Conservation (phyloP, 192 early-diverging fungal species). For the Lobosporangium transversale region DNA sequence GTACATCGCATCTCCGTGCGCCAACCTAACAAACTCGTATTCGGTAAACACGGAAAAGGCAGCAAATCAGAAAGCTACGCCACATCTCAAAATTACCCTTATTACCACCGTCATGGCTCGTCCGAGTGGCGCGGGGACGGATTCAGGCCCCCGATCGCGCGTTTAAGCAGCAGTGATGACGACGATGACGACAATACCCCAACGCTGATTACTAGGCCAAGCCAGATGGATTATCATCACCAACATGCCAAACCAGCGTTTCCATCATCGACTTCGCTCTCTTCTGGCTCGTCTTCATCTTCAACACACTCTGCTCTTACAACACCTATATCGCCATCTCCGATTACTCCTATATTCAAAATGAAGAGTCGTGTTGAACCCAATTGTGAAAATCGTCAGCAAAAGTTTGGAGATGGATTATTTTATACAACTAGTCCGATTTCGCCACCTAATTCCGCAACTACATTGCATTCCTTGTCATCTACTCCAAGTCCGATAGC, state of each 20-base stretch:
- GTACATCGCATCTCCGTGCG: conserved; percentile 31
- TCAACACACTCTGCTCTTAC: conserved; percentile 5
- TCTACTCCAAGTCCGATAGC: conserved; percentile 12
- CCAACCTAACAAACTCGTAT: conserved; percentile 17
- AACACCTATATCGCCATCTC: conserved; percentile 15
- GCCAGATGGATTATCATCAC: conserved; percentile 44
- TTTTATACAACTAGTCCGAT: conserved; percentile 1
- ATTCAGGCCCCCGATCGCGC: conserved; percentile 10
- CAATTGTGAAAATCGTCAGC: conserved; percentile 2
- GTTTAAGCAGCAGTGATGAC: too few relatives aligned
- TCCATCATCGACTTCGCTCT: conserved; percentile 4
- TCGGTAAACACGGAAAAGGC: conserved; percentile 3
- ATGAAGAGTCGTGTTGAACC: conserved; percentile 8
- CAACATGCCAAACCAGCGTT: conserved; percentile 39
- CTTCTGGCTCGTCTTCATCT: conserved; percentile 5
- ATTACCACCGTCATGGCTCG: background rate
- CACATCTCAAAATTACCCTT: background rate
- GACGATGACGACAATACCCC: conserved; percentile 1
- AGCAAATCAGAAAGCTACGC: conserved; percentile 22
- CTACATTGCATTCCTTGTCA: conserved; percentile 29
- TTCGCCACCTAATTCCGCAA: conserved; percentile 17
- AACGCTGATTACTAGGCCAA: conserved; percentile 22
- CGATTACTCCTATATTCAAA: background rate
- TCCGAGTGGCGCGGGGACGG: conserved; percentile 40
- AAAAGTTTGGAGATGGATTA: background rate